Evolutionary conservation across 352 stramenopile species (phyloP), one percentile per base, ranked within the genome.

Genomic region (Pythium pyrilobum): DNA sequence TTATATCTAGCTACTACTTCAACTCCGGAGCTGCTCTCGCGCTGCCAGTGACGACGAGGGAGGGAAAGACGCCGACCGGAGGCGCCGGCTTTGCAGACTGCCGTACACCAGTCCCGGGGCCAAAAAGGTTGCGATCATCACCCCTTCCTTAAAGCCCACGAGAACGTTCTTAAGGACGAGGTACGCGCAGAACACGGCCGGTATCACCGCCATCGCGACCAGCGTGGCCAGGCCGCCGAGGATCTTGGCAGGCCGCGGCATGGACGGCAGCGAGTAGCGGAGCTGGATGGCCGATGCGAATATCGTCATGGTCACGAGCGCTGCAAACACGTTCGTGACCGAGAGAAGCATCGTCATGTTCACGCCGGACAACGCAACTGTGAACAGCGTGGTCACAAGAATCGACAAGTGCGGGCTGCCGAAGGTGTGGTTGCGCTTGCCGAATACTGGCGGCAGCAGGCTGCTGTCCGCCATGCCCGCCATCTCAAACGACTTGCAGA

Each of bases 271-370:
- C 31, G 61, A 71, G 12, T 83, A 65, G 15, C 92, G 81, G 0
- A 98, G 80, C 29, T 92, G 84, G 44, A 97, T 66, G 60, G 92
- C 95, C 8, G 90, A 81, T 11, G 76, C 50, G 51, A 97, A 89
- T 53, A 97, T 92, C 42, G 97, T 71, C 5, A 97, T 40, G 51
- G 96, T 72, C 8, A 86, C 67, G 15, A 88, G 57, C 5, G 85
- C 72, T 45, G 93, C 96, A 34, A 96, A 87, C 9, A 92, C 81
- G 65, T 98, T 98, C 24, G 93, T 65, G 65, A 97, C 77, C 15
- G 87, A 78, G 11, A 96, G 46, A 25, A 90, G 74, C 20, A 77
- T 57, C 40, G 91, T 60, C 45, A 89, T 88, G 39, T 77, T 56
- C 18, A 81, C 40, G 27, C 55, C 48, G 3, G 73, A 42, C 29